A percentile compares a stretch with the other conserved stretches of the same genome.
phyloP scores from a whole-genome alignment of 139 green algal genomes.

The Limnomonas spitsbergensis region DNA sequence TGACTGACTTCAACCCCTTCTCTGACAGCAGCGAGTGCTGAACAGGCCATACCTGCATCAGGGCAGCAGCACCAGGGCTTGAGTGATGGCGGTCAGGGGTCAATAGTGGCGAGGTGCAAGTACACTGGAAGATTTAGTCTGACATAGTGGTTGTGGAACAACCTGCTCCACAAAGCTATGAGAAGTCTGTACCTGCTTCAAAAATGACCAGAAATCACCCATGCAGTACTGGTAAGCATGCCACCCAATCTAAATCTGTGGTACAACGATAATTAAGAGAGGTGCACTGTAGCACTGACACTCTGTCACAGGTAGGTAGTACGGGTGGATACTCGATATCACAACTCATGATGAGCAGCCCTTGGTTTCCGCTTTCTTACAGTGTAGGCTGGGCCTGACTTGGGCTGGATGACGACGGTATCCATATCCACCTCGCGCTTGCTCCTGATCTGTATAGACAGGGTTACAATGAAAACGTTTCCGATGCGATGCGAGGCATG shows the following conservation, averaged over 20 bases:
- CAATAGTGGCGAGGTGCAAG: too few relatives aligned
- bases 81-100: too few relatives aligned
- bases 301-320: neutral
- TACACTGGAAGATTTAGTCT: neutral
- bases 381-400: constrained; percentile 42
- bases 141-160: neutral
- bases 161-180: too few relatives aligned
- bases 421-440: constrained; percentile 11
- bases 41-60: constrained; percentile 51
- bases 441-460: neutral
- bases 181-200: too few relatives aligned
- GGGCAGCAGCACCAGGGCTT: neutral
- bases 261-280: neutral
- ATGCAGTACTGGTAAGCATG: too few relatives aligned
- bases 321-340: neutral
- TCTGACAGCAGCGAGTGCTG: constrained; percentile 33
- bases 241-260: neutral
- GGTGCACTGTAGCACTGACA: neutral
- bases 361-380: constrained; percentile 12
- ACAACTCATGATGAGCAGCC: neutral
- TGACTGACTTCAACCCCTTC: constrained; percentile 36
- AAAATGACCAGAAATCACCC: too few relatives aligned
- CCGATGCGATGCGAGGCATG: neutral
- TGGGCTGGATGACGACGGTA: constrained; percentile 20
- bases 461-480: neutral